These are phyloP conservation scores for Phytophthora europaea DNA, from an alignment of 352 stramenopile genomes.

Conservation along the genomic window DNA sequence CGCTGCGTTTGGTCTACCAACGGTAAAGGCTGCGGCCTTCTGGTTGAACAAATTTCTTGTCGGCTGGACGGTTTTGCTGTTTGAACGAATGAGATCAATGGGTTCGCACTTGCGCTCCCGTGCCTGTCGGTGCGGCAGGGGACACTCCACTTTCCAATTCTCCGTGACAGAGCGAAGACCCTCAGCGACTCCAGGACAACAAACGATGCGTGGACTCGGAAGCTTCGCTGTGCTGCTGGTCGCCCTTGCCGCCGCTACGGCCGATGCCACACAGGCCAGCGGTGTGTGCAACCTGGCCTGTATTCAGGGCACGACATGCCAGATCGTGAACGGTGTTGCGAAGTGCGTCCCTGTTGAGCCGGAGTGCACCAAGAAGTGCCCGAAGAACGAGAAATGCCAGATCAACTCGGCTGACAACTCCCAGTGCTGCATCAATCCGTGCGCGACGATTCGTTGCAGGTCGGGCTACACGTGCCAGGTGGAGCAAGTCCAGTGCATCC, in stretches of 20 bases:
- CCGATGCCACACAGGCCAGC: background rate
- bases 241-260: background rate
- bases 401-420: slow-evolving; percentile 28
- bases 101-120: background rate
- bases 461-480: slow-evolving; percentile 26
- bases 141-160: slow-evolving; percentile 22
- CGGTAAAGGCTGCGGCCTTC: slow-evolving; percentile 5
- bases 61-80: slow-evolving; percentile 28
- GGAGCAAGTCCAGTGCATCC: slow-evolving; percentile 37
- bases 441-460: slow-evolving; percentile 26
- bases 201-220: slow-evolving; percentile 19
- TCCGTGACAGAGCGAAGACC: background rate
- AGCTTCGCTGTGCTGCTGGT: slow-evolving; percentile 13
- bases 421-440: slow-evolving; percentile 33
- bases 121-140: background rate
- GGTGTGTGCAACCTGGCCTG: slow-evolving; percentile 21
- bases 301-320: slow-evolving; percentile 19
- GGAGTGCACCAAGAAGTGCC: slow-evolving; percentile 29
- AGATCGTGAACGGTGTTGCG: slow-evolving; percentile 12
- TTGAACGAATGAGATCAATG: slow-evolving; percentile 19
- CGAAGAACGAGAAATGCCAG: slow-evolving; percentile 27
- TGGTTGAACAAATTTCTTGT: slow-evolving; percentile 11
- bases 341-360: slow-evolving; percentile 25
- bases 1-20: background rate
- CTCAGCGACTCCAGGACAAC: background rate